Conservation (phyloP, 768 basidiomycete species). For the Lactifluus volemus region DNA sequence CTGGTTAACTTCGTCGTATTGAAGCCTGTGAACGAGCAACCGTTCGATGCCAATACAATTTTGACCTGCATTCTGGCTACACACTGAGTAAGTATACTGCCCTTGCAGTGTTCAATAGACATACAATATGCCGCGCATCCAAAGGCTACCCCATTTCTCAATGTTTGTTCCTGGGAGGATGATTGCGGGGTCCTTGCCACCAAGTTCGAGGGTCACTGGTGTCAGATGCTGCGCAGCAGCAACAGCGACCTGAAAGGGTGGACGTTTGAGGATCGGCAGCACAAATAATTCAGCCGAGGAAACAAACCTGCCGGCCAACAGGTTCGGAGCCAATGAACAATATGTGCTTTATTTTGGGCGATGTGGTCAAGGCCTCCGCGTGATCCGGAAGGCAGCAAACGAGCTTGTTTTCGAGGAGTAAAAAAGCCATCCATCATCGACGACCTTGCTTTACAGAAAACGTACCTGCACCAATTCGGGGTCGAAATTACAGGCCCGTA, state of each 20-base stretch:
- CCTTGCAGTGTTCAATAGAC: constrained; percentile 25
- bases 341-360: constrained; percentile 81
- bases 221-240: constrained; percentile 84
- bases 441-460: not conserved
- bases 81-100: not conserved
- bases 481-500: constrained; percentile 76
- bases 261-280: constrained; percentile 3
- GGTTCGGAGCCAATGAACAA: constrained; percentile 86
- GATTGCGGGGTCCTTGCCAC: constrained; percentile 91
- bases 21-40: constrained; percentile 71
- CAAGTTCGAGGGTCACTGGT: constrained; percentile 89
- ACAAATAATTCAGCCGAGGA: constrained; percentile 11
- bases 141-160: constrained; percentile 66
- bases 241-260: constrained; percentile 50
- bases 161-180: constrained; percentile 82
- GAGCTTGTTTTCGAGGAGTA: constrained; percentile 33
- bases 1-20: constrained; percentile 67
- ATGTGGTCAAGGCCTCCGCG: constrained; percentile 72
- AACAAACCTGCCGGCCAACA: constrained; percentile 59
- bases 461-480: constrained; percentile 78
- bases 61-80: constrained; percentile 86
- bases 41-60: constrained; percentile 98
- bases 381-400: constrained; percentile 86
- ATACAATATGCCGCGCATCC: constrained; percentile 90
- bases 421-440: not conserved